Evolutionary conservation across 768 basidiomycete genomes (phyloP), one percentile per base, ranked within the genome.

Genomic region (Daedalea quercina): DNA sequence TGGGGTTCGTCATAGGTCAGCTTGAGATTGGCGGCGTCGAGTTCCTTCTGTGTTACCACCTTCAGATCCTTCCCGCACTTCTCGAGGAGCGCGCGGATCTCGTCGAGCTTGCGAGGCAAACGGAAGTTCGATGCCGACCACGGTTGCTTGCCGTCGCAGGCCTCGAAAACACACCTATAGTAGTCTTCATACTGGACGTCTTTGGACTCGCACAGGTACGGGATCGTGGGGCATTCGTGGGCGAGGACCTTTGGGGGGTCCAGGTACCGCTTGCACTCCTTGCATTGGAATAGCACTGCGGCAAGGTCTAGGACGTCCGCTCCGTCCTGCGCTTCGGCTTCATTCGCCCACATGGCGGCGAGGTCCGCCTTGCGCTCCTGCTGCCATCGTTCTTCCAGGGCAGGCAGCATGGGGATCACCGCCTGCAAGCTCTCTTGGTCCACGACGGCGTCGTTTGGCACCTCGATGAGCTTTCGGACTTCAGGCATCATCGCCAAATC

Each of bases 401-500:
- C 33, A 17, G 44, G 37, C 13, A 55, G 31, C 34, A 8, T n/a
- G 45, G 19, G 20, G n/a, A 17, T 33, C 23, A 55, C n/a, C 12
- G 31, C 19, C 2, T 24, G 23, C 3, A 47, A 44, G 19, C 17
- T 41, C 34, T 35, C 45, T 4, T 12, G 12, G n/a, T 15, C 33
- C 23, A 52, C 23, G 20, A 17, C 26, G 37, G 17, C 28, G 34
- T 31, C 48, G 28, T 33, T 28, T 3, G 41, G 37, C n/a, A 26
- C 45, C 9, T 54, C 50, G 11, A 57, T 7, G 25, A 57, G 11
- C 2, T 4, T 25, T 4, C 50, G 37, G 26, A 52, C 42, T 1
- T 51, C 35, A 12, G 40, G 28, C 53, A 52, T 54, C 1, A 44
- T 6, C 3, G 52, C 56, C 7, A 57, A 15, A 20, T 57, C 52